Percentiles rank a stretch among this genome's conserved stretches.
Conservation (phyloP, 1,284 basidiomycete species). For the Ganoderma lucidum region DNA sequence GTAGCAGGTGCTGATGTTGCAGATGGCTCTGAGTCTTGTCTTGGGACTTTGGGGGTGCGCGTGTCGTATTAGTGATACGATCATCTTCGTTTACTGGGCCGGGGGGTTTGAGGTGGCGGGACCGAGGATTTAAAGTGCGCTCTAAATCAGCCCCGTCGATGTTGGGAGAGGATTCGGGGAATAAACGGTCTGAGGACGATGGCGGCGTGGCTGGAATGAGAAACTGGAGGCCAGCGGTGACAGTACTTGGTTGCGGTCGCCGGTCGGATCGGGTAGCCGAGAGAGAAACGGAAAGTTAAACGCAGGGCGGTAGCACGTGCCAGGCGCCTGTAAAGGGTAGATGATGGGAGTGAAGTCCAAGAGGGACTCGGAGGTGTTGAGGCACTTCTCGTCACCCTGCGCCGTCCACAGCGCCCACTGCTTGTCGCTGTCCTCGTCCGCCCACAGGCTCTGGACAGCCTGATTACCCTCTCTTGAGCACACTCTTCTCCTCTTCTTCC, state of each 20-base stretch:
- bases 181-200: too few relatives aligned
- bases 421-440: conserved; percentile 16
- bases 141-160: too few relatives aligned
- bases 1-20: neutral
- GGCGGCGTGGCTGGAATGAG: too few relatives aligned
- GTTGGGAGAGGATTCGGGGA: too few relatives aligned
- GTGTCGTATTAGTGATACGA: too few relatives aligned
- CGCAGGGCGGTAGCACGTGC: conserved; percentile 21
- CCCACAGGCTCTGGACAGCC: conserved; percentile 31
- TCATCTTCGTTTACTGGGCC: too few relatives aligned
- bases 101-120: too few relatives aligned
- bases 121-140: too few relatives aligned
- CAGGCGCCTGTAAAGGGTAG: conserved; percentile 9
- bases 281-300: neutral
- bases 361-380: neutral
- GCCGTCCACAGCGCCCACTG: conserved; percentile 15
- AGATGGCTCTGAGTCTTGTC: too few relatives aligned
- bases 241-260: neutral
- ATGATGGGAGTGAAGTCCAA: conserved; percentile 17
- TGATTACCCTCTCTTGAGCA: conserved; percentile 8
- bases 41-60: too few relatives aligned
- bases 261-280: neutral
- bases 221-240: too few relatives aligned
- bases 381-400: conserved; percentile 17
- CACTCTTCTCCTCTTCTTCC: conserved; percentile 8